Evolutionary conservation across 441 rosid genomes (phyloP), one percentile per base, ranked within the genome.

Genomic region (Populus hybrid): DNA sequence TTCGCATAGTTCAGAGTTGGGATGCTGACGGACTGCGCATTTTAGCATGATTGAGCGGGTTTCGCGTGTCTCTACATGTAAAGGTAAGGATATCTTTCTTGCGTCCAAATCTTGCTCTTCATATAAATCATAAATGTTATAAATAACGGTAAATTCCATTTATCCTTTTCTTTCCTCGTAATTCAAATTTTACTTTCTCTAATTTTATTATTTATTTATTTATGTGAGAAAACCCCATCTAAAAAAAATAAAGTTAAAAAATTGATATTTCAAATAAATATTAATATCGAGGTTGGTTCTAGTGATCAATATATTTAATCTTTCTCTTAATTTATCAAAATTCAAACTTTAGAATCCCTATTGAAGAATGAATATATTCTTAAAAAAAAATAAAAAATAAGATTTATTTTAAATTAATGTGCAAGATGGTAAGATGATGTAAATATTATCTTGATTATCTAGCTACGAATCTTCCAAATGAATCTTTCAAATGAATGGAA

Each of bases 41-140:
- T 46, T 79, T 74, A 70, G 82, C 71, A 28, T 75, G 70, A 75
- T 75, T 80, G 79, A 28, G 79, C 79, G 73, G 79, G 68, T 75
- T 80, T 75, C 75, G 38, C 82, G 82, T 76, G 70, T 34, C 32
- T 30, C 32, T 50, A 50, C 32, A 30, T 30, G 4, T 30, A 30
- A 30, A 30, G 32, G 32, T 30, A 23, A 11, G 24, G 32, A 30
- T 30, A 70, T 46, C 18, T 20, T 63, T 34, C 32, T 42, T 42
- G 20, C 11, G 21, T n/a, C 66, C 18, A 23, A 20, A n/a, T 40
- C 46, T 40, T 40, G 10, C 11, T 40, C 46, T 40, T 40, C 46
- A 40, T 40, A 40, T 40, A 10, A 40, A 40, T 40, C 46, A 40
- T 30, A 40, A 40, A 7, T 10, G 32, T 40, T 40, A 40, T 10